A percentile compares a stretch with the other conserved stretches of the same genome.
phyloP scores from a whole-genome alignment of 2,329 filamentous ascomycete species.

The Claviceps lovelessii region DNA sequence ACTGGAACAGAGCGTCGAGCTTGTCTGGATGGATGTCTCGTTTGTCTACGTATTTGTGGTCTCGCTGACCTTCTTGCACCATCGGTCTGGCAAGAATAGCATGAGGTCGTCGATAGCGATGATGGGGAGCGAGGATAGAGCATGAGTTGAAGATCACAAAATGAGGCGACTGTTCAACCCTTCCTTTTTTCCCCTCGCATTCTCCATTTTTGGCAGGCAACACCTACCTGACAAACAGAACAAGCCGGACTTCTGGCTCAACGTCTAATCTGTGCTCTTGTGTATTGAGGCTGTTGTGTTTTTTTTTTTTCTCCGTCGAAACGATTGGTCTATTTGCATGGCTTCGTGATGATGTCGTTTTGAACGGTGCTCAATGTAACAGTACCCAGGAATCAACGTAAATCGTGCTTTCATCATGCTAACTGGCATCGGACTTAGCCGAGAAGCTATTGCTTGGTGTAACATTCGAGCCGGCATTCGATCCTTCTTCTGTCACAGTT shows the following conservation, averaged over 20 bases:
- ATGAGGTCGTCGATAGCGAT: neutral
- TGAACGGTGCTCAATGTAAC: neutral
- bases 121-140: too few species aligned
- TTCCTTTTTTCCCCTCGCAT: neutral
- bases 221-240: too few species aligned
- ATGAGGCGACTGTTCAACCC: neutral
- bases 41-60: slow-evolving; percentile 4
- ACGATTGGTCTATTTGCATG: too few species aligned
- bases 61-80: slow-evolving; percentile 2
- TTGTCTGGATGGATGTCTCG: slow-evolving; percentile 9
- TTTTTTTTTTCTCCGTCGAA: too few species aligned
- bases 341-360: neutral
- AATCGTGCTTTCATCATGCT: too few species aligned
- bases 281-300: too few species aligned
- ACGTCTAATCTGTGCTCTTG: too few species aligned
- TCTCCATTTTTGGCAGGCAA: too few species aligned
- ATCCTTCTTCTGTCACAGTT: neutral
- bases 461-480: too few species aligned
- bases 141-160: neutral
- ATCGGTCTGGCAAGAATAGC: neutral
- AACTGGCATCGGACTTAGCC: neutral
- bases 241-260: too few species aligned
- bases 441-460: neutral
- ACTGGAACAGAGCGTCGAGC: slow-evolving; percentile 9
- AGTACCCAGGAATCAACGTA: neutral